These are phyloP conservation scores for Citrus mangshanensis DNA, from an alignment of 345 rosid genomes.

Conservation along the genomic window DNA sequence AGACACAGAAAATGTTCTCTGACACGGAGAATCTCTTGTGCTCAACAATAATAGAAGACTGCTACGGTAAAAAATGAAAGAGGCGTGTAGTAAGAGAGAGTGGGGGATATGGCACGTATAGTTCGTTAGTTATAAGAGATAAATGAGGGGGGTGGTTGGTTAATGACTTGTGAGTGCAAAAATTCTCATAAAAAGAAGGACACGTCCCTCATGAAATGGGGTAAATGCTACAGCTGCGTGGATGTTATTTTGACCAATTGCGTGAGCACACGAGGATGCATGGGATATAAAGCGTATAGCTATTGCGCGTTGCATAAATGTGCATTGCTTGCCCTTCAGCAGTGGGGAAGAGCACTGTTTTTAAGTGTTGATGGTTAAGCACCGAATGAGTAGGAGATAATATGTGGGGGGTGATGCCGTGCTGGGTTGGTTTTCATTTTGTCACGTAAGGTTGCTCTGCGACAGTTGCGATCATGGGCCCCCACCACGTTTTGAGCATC, in stretches of 20 bases:
- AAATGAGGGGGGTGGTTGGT: conserved; percentile 24
- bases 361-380: too few species aligned
- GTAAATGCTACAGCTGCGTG: conserved; percentile 47
- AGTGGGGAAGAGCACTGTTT: conserved; percentile 13
- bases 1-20: neutral
- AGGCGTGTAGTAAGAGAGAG: neutral
- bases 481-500: conserved; percentile 5
- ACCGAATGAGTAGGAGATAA: neutral
- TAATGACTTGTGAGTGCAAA: neutral
- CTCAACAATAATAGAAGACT: neutral
- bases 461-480: conserved; percentile 6
- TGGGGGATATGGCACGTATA: neutral
- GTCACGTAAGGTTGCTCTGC: conserved; percentile 1
- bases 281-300: neutral
- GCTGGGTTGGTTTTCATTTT: too few species aligned
- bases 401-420: too few species aligned
- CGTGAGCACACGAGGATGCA: conserved; percentile 54
- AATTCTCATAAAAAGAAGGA: conserved; percentile 31
- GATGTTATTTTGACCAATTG: conserved; percentile 37
- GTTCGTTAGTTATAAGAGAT: conserved; percentile 5
- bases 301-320: conserved; percentile 18
- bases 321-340: neutral
- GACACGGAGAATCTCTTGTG: conserved; percentile 18
- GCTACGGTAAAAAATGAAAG: neutral
- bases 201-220: conserved; percentile 66